These are phyloP conservation scores for Carpinus viminea DNA, from an alignment of 306 rosid genomes.

Conservation along the genomic window DNA sequence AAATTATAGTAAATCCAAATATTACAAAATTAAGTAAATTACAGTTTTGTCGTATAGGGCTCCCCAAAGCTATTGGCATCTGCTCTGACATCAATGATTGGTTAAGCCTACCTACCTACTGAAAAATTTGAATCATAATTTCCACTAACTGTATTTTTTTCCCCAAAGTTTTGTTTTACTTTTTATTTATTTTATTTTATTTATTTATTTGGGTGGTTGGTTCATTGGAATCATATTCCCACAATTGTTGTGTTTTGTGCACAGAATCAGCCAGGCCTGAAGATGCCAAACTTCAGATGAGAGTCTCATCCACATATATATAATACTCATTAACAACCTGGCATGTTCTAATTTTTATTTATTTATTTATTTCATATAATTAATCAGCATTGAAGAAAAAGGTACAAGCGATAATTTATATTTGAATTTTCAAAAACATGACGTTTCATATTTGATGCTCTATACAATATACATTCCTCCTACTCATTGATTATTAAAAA, in stretches of 20 bases:
- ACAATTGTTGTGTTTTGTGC: conserved; percentile 16
- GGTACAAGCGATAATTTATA: too few species aligned
- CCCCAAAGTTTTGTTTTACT: neutral
- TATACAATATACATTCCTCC: too few species aligned
- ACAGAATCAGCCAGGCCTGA: neutral
- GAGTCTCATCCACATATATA: neutral
- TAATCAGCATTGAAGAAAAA: too few species aligned
- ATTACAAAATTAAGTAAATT: neutral
- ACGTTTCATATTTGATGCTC: too few species aligned
- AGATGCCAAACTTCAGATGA: conserved; percentile 1
- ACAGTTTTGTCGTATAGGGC: conserved; percentile 11
- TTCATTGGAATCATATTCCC: conserved; percentile 4
- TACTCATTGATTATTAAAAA: too few species aligned
- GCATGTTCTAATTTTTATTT: neutral
- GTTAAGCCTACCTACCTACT: conserved; percentile 26
- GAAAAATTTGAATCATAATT: neutral
- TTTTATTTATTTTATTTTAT: neutral
- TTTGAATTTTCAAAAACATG: too few species aligned
- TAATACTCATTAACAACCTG: neutral
- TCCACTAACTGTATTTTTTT: neutral
- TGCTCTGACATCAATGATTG: conserved; percentile 42
- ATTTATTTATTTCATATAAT: neutral
- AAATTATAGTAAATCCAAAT: neutral
- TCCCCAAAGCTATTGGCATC: conserved; percentile 16
- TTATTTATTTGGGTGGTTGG: neutral